Percentiles rank a stretch among this genome's conserved stretches.
Evolutionary conservation across 106 monocot genomes (phyloP).

Genomic region (Xerophyta viscosa): DNA sequence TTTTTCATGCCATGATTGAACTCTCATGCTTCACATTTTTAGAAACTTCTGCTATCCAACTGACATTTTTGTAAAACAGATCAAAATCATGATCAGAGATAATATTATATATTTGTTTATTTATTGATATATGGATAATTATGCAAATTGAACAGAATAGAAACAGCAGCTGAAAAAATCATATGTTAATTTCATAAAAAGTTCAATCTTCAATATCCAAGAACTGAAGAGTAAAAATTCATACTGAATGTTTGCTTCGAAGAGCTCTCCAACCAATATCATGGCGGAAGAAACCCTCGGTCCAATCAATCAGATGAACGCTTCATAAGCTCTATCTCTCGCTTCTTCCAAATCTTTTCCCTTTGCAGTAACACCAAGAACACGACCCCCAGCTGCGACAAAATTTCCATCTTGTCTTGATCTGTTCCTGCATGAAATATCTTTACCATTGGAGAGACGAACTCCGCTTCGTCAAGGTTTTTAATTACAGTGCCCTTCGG

Average conservation of each 20-base stretch:
- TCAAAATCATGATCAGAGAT: too few species aligned
- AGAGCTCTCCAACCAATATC: conserved; percentile 95
- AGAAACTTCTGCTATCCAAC: too few species aligned
- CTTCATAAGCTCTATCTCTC: conserved; percentile 57
- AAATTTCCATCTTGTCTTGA: conserved; percentile 59
- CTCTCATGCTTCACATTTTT: too few species aligned
- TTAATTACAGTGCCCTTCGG: conserved; percentile 65
- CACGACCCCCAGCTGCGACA: conserved; percentile 64
- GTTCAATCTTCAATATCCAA: too few species aligned
- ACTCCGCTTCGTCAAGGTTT: conserved; percentile 78
- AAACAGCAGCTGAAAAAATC: too few species aligned
- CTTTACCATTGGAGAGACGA: conserved; percentile 55
- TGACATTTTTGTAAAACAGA: too few species aligned
- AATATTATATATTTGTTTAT: too few species aligned
- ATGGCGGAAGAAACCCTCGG: conserved; percentile 61
- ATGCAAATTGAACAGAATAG: too few species aligned
- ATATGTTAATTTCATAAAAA: too few species aligned
- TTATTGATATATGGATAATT: too few species aligned
- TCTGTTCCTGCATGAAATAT: conserved; percentile 88
- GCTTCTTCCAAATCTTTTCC: conserved; percentile 78
- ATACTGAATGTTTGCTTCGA: background rate
- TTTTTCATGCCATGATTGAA: too few species aligned
- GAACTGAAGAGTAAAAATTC: too few species aligned
- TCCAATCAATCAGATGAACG: conserved; percentile 67
- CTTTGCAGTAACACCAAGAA: conserved; percentile 74